phyloP scores from a whole-genome alignment of 2,329 filamentous ascomycete genomes.

The Stagonosporopsis tanaceti region DNA sequence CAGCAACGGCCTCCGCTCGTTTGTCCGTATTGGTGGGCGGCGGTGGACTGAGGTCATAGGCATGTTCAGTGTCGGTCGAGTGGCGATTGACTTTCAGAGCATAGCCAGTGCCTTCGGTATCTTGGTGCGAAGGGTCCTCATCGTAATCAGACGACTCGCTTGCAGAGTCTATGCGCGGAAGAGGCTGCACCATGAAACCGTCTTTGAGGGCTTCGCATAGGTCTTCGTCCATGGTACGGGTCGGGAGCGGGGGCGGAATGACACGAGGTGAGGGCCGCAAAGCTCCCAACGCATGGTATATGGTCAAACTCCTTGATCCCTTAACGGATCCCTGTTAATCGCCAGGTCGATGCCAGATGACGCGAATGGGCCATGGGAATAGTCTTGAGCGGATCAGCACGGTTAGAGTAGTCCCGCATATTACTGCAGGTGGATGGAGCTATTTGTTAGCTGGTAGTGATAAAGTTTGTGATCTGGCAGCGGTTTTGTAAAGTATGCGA shows the following conservation, averaged over 20 bases:
- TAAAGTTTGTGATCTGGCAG: constrained; percentile 13
- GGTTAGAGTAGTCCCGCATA: constrained; percentile 11
- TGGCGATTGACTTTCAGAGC: constrained; percentile 8
- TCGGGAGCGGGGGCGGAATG: constrained; percentile 9
- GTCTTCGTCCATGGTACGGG: constrained; percentile 12
- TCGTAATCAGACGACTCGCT: constrained; percentile 11
- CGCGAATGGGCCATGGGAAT: constrained; percentile 1
- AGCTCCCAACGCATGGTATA: constrained; percentile 1
- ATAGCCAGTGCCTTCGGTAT: not conserved
- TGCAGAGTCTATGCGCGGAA: constrained; percentile 18
- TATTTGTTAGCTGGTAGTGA: constrained; percentile 11
- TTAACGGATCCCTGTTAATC: constrained; percentile 1
- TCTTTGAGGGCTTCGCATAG: constrained; percentile 6
- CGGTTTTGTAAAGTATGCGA: not conserved
- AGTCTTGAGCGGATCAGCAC: constrained; percentile 8
- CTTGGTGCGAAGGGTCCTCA: constrained; percentile 2
- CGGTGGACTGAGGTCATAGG: constrained; percentile 37
- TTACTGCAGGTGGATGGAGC: constrained; percentile 8
- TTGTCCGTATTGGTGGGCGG: constrained; percentile 28
- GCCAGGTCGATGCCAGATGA: constrained; percentile 5
- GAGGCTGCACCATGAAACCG: constrained; percentile 1
- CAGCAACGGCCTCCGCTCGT: constrained; percentile 63
- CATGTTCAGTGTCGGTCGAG: constrained; percentile 23
- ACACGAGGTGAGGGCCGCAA: constrained; percentile 3
- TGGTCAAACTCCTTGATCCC: not conserved